These are phyloP conservation scores for Linanthus parryae DNA, from an alignment of 148 eudicot species.

Conservation along the genomic window DNA sequence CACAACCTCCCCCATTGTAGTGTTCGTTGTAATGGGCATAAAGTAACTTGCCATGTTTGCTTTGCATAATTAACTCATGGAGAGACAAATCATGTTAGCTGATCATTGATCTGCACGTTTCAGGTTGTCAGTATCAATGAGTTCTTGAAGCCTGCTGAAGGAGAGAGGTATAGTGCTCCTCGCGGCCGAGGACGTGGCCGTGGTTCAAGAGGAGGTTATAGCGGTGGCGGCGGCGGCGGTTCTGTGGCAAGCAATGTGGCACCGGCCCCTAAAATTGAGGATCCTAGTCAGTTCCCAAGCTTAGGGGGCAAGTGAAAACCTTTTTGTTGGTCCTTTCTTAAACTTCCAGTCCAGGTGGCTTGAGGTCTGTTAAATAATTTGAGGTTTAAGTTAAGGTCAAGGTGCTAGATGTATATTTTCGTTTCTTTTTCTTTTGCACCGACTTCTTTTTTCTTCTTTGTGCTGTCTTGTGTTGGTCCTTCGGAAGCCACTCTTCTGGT, in stretches of 20 bases:
- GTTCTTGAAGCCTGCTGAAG: slow-evolving; percentile 93
- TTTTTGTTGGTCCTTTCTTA: neutral
- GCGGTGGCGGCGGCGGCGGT: slow-evolving; percentile 45
- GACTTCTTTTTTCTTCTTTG: too few relatives aligned
- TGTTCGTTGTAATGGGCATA: too few relatives aligned
- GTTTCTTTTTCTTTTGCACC: too few relatives aligned
- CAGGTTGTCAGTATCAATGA: slow-evolving; percentile 90
- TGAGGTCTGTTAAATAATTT: too few relatives aligned
- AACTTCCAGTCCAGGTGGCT: neutral
- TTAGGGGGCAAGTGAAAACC: slow-evolving; percentile 65
- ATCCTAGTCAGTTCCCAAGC: slow-evolving; percentile 86
- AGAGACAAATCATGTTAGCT: too few relatives aligned
- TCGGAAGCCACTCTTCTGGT: too few relatives aligned
- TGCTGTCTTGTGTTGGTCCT: too few relatives aligned
- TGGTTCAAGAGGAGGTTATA: slow-evolving; percentile 59
- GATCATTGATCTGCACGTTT: neutral
- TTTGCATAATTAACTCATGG: too few relatives aligned
- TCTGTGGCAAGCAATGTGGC: slow-evolving; percentile 19
- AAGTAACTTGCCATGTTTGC: too few relatives aligned
- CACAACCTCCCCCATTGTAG: too few relatives aligned
- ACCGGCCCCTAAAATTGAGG: slow-evolving; percentile 64
- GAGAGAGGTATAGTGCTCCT: slow-evolving; percentile 41
- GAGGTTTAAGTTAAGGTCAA: too few relatives aligned
- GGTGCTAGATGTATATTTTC: too few relatives aligned
- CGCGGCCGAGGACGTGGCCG: slow-evolving; percentile 81